phyloP scores from a whole-genome alignment of 179 eudicot genomes.

The Monotropa hypopitys region DNA sequence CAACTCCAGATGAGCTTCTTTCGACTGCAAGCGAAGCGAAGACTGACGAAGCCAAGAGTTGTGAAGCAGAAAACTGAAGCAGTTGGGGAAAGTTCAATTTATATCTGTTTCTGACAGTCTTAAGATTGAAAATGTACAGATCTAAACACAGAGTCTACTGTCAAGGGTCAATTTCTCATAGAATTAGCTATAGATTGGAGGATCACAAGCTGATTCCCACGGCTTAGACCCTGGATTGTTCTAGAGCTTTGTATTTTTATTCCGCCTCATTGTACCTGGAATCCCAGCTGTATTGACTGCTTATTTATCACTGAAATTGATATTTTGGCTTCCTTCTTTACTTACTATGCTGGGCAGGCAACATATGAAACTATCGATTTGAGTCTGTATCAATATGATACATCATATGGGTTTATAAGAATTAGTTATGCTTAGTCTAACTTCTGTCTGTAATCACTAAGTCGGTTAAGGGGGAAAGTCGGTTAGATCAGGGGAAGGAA shows the following conservation, averaged over 20 bases:
- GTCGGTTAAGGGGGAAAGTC: no score
- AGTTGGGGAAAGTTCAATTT: not conserved
- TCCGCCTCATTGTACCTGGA: conserved; percentile 16
- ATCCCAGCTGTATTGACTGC: conserved; percentile 11
- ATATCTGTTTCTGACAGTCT: conserved; percentile 6
- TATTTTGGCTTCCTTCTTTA: not conserved
- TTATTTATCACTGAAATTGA: conserved; percentile 4
- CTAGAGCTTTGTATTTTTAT: conserved; percentile 14
- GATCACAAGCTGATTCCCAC: conserved; percentile 24
- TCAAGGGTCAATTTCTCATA: conserved; percentile 9
- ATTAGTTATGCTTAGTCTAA: no score
- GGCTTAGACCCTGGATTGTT: conserved; percentile 11
- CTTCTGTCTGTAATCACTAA: no score
- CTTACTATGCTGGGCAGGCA: not conserved
- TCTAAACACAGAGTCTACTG: conserved; percentile 7
- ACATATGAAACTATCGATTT: not conserved
- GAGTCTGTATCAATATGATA: not conserved
- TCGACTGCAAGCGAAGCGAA: conserved; percentile 16
- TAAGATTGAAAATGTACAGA: conserved; percentile 19
- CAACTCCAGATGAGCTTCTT: conserved; percentile 69
- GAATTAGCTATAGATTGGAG: conserved; percentile 18
- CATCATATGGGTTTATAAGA: no score
- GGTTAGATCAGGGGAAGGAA: no score
- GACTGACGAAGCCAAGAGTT: conserved; percentile 1
- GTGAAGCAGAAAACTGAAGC: conserved; percentile 9